Base-by-base conservation (phyloP, 2,329 filamentous ascomycete genomes). In the Madurella fahalii region DNA sequence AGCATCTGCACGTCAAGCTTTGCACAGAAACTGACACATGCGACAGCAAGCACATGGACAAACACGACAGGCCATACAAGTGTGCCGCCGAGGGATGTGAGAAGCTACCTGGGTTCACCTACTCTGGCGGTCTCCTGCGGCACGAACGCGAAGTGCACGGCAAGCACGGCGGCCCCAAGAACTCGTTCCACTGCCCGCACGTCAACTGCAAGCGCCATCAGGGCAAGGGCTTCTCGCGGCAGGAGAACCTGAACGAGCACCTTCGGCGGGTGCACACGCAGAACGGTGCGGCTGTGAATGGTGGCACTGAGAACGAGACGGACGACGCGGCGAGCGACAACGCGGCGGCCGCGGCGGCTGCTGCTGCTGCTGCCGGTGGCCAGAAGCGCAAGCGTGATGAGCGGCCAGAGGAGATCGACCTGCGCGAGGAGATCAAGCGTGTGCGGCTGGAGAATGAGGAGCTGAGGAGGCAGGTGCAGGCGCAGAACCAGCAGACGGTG, bases 171-270 rank as follows among this genome's bases (percentile, higher is more conserved):
- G 91, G 90, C 1, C 90, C 91, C 9, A 91, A 92, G 69, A 91
- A 95, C 59, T 86, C 87, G 2, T 80, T 95, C 52, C 89, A 90
- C 75, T 97, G 93, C 66, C 91, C 91, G 0, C 88, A 93, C 65
- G 71, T 77, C 39, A 90, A 90, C 67, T 97, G 93, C 79, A 96
- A 96, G 69, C 87, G 93, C 39, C 89, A 91, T 66, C 85, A 83
- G 0, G 92, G 90, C 58, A 89, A 90, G 65, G 91, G 91, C 18
- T 97, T 97, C 70, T 95, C 92, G 9, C 84, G 93, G 47, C 89
- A 92, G 66, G 93, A 97, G 72, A 97, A 97, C 65, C 78, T 96
- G 4, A 91, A 93, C 67, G 93, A 97, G 72, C 93, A 97, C 71
- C 76, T 96, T 16, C 87, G 93, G 17, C 85, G 93, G 25, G 89